Percentiles rank a stretch among this genome's conserved stretches.
Conservation (phyloP, 495 filamentous ascomycete species). For the Aspergillus sparsus region DNA sequence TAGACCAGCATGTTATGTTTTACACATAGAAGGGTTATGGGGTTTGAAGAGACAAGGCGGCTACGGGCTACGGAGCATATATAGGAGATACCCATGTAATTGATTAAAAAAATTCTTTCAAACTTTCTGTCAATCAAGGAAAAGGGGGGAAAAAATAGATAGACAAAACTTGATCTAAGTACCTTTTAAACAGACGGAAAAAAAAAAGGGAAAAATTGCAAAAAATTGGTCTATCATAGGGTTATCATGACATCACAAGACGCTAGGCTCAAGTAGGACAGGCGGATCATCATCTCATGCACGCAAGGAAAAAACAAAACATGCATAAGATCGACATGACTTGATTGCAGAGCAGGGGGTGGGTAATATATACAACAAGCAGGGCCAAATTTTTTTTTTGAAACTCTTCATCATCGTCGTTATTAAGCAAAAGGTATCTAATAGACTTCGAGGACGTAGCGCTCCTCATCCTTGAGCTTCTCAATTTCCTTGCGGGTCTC, state of each 20-base stretch:
- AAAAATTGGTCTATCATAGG: conserved; percentile 18
- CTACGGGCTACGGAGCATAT: conserved; percentile 14
- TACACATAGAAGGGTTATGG: not conserved
- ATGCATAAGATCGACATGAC: not conserved
- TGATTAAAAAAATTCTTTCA: conserved; percentile 1
- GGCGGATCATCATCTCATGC: conserved; percentile 27
- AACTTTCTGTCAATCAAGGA: not conserved
- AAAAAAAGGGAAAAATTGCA: not conserved
- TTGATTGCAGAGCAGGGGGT: too few species aligned
- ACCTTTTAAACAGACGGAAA: conserved; percentile 4
- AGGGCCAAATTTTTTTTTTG: conserved; percentile 2
- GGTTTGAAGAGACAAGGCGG: not conserved
- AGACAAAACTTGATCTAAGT: not conserved
- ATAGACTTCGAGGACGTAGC: conserved; percentile 97
- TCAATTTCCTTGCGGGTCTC: conserved; percentile 94
- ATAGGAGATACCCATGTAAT: conserved; percentile 27
- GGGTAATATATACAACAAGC: not conserved
- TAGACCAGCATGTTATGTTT: not conserved
- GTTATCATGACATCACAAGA: conserved; percentile 18
- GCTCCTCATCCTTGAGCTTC: conserved; percentile 86
- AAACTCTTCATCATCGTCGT: not conserved
- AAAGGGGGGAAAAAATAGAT: not conserved
- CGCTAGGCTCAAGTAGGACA: conserved; percentile 31
- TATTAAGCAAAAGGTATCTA: conserved; percentile 40
- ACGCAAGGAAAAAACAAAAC: conserved; percentile 3